phyloP scores from a whole-genome alignment of 768 basidiomycete genomes.

The Cystofilobasidium capitatum region DNA sequence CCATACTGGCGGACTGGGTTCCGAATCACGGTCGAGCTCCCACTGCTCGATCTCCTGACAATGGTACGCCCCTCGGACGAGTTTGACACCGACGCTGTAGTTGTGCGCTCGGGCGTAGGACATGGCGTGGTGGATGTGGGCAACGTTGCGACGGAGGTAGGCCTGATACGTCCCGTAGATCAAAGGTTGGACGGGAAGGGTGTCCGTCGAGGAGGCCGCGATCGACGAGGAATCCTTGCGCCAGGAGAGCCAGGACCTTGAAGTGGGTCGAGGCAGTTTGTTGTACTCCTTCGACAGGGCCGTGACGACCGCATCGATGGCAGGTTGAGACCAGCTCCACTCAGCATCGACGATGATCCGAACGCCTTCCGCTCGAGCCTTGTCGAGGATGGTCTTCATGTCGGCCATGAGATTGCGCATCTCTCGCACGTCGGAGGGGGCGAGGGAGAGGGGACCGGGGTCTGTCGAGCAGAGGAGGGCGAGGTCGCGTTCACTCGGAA shows the following conservation, averaged over 20 bases:
- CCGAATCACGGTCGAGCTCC: conserved; percentile 73
- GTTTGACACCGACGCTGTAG: conserved; percentile 77
- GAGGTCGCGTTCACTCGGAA: conserved; percentile 53
- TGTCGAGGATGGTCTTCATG: conserved; percentile 55
- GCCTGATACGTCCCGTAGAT: conserved; percentile 83
- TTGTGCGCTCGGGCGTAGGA: conserved; percentile 54
- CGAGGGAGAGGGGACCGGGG: conserved; percentile 10
- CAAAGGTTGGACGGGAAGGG: conserved; percentile 51
- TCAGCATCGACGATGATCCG: conserved; percentile 77
- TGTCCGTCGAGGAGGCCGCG: too few relatives aligned
- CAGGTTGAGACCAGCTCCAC: conserved; percentile 57
- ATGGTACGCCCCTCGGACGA: conserved; percentile 88
- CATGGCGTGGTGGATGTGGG: conserved; percentile 57
- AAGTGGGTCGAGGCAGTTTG: too few relatives aligned
- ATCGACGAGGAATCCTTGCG: too few relatives aligned
- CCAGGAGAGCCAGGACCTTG: too few relatives aligned
- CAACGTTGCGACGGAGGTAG: conserved; percentile 67
- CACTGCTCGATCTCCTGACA: conserved; percentile 48
- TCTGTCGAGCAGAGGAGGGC: conserved; percentile 30
- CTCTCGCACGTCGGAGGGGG: conserved; percentile 50
- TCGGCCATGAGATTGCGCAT: conserved; percentile 56
- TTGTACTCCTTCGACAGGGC: conserved; percentile 74
- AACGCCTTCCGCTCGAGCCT: conserved; percentile 55
- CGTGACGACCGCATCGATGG: conserved; percentile 70
- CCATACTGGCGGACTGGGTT: conserved; percentile 62